Base-by-base conservation (phyloP, 2,329 filamentous ascomycete species). In the Alternaria angustiovoidea region DNA sequence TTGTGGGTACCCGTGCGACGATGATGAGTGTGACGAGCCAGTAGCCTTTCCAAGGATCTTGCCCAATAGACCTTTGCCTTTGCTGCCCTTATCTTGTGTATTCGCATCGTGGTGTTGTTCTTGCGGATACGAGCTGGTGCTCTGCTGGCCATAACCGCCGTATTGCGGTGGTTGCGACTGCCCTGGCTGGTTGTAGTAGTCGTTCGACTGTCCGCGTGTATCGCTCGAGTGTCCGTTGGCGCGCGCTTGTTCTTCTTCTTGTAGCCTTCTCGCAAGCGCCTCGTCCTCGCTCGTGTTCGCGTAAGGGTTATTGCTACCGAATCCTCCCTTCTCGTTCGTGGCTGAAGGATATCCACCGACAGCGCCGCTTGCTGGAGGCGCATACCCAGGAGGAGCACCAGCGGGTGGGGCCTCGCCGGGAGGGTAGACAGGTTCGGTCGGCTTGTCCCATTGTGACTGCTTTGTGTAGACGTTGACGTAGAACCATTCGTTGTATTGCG, bases 401-500 rank as follows among this genome's bases (percentile, higher is more conserved):
- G 83, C 78, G 12, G 89, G 81, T 38, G 78, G 75, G 48, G 76
- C 71, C 55, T 79, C 68, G 28, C 75, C 78, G 7, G 84, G 79
- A 16, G 86, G 83, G 66, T 87, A 86, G 53, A 88, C 88, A 43
- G 91, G 89, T 54, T 85, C 85, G 38, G 88, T 92, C 18, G 93
- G 93, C 68, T 88, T 90, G 5, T 96, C 91, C 94, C 94, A 97
- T 85, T 94, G 91, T 5, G 94, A 96, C 75, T 91, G 86, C 73
- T 95, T 95, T 66, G 93, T 97, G 79, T 89, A 87, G 62, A 91
- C 87, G 81, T 97, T 95, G 62, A 97, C 91, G 81, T 91, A 97
- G 86, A 95, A 97, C 89, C 92, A 97, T 85, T 95, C 90, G 73
- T 90, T 90, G 82, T 97, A 97, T 74, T 95, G 89, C 0, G 91